These are phyloP conservation scores for Candida labiduridarum DNA, from an alignment of 1,139 yeast species.

Conservation along the genomic window DNA sequence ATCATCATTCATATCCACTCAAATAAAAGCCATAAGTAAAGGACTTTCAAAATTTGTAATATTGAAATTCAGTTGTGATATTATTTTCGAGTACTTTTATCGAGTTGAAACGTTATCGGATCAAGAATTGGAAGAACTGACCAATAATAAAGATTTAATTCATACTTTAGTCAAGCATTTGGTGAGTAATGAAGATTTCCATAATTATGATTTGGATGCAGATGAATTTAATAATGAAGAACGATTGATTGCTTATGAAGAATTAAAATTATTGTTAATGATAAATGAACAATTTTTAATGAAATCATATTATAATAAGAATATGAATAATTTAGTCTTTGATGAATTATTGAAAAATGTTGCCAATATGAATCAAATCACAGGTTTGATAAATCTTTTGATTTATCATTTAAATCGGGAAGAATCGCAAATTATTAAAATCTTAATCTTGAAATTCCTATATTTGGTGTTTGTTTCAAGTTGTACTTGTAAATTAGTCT, in stretches of 20 bases:
- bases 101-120: slow-evolving; percentile 38
- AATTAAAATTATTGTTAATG: slow-evolving; percentile 71
- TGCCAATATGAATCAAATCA: slow-evolving; percentile 25
- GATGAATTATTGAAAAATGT: slow-evolving; percentile 36
- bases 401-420: slow-evolving; percentile 73
- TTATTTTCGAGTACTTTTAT: slow-evolving; percentile 46
- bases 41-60: slow-evolving; percentile 33
- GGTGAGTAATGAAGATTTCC: slow-evolving; percentile 51
- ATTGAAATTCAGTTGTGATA: slow-evolving; percentile 44
- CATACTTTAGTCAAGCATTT: slow-evolving; percentile 52
- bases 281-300: slow-evolving; percentile 87
- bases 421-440: slow-evolving; percentile 69
- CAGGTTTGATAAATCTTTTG: slow-evolving; percentile 43
- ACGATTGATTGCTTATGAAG: slow-evolving; percentile 64
- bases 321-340: slow-evolving; percentile 49
- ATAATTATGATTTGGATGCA: slow-evolving; percentile 34
- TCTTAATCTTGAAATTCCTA: slow-evolving; percentile 76
- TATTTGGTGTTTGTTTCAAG: slow-evolving; percentile 74
- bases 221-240: slow-evolving; percentile 58
- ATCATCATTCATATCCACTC: slow-evolving; percentile 37
- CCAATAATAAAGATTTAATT: slow-evolving; percentile 30
- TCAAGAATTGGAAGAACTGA: slow-evolving; percentile 34
- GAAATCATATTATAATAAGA: slow-evolving; percentile 38
- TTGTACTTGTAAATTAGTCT: slow-evolving; percentile 65
- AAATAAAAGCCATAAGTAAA: slow-evolving; percentile 24